Conservation (phyloP, 768 basidiomycete species). For the Suillus cothurnatus region DNA sequence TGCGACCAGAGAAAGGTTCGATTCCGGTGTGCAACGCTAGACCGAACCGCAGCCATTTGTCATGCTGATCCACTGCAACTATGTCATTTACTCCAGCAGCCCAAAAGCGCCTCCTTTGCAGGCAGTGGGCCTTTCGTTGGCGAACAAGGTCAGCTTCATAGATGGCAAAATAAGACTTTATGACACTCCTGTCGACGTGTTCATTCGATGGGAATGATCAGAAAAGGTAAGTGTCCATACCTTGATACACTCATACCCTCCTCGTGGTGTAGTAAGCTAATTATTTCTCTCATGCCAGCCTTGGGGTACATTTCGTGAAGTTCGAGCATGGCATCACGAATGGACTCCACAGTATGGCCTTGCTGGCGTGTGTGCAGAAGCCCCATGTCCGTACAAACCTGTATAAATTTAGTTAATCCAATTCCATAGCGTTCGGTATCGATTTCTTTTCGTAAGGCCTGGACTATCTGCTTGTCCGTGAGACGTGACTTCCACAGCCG, state of each 20-base stretch:
- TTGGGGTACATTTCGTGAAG: background rate
- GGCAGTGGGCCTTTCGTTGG: background rate
- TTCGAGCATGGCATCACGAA: background rate
- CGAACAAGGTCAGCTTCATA: background rate
- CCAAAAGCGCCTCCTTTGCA: background rate
- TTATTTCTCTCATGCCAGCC: background rate
- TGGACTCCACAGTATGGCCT: background rate
- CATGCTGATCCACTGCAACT: background rate
- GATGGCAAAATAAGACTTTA: background rate
- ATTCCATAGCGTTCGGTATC: background rate
- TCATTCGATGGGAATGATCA: background rate
- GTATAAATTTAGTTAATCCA: background rate
- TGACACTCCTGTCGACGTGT: background rate
- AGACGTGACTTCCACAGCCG: background rate
- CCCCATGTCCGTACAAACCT: background rate
- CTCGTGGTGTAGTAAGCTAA: background rate
- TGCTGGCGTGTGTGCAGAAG: background rate
- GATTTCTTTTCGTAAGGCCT: background rate
- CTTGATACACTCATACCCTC: background rate
- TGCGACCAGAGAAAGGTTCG: background rate
- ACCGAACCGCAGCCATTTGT: background rate
- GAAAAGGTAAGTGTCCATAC: background rate
- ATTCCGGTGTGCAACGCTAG: background rate
- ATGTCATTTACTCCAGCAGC: background rate
- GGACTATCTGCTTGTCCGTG: background rate